Evolutionary conservation across 805 yeast species (phyloP), one percentile per base, ranked within the genome.

Genomic region (Saccharomycopsis schoenii): DNA sequence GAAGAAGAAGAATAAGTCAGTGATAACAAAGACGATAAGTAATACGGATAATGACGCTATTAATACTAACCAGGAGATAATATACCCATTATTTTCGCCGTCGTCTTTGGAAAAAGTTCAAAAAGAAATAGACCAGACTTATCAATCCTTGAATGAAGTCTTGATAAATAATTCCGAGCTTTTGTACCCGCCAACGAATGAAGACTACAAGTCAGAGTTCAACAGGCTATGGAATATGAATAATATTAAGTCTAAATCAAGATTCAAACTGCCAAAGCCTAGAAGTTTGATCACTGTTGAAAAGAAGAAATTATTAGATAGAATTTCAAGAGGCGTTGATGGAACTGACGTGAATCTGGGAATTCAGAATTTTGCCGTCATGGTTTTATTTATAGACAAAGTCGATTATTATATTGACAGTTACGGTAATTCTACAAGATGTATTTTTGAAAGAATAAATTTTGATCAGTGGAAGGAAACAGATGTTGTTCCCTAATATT

Each of bases 311-410:
- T 70, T 77, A 60, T 72, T 89, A 54, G 96, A 89, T 71, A 81
- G 88, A 58, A 85, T 89, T 56, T 77, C 81, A 56, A 78, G 96
- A 66, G 93, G 96, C 12, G 96, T 89, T 17, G 96, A 89, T 72
- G 96, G 96, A 8, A 78, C 82, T 54, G 80, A 82, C 68, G 84
- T 82, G 58, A 84, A 81, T 37, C 82, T 81, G 34, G 83, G 86
- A 0, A 82, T 81, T 14, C 73, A 79, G 60, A 83, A 88, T 70
- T 89, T 86, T 69, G 83, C 83, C 0, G 82, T 88, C 25, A 81
- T 88, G 36, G 83, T 86, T 47, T 71, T 89, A 74, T 83, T 88
- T 68, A 79, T 85, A 47, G 86, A 88, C 59, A 75, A 78, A 56
- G 96, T 87, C 11, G 96, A 89, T 70, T 80, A 78, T 68, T 73